phyloP scores from a whole-genome alignment of 148 eudicot species.

The Nyssa sinensis region DNA sequence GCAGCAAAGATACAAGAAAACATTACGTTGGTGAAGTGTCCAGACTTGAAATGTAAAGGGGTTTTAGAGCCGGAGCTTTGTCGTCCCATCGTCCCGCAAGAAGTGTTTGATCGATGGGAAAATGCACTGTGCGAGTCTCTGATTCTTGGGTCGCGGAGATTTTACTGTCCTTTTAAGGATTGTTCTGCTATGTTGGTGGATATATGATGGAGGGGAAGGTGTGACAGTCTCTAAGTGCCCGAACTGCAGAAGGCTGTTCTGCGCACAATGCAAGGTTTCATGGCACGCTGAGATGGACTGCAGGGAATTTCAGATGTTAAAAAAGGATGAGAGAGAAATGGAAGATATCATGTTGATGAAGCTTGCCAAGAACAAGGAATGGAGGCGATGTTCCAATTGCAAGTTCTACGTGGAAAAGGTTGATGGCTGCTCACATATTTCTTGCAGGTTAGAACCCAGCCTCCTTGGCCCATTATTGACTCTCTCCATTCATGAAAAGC shows the following conservation, averaged over 20 bases:
- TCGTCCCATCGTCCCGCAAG: slow-evolving; percentile 7
- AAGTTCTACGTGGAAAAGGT: slow-evolving; percentile 24
- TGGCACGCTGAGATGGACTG: slow-evolving; percentile 33
- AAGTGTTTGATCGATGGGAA: slow-evolving; percentile 27
- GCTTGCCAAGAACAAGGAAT: slow-evolving; percentile 23
- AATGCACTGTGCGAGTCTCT: slow-evolving; percentile 17
- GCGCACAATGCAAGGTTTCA: slow-evolving; percentile 30
- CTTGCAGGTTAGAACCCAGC: slow-evolving; percentile 36
- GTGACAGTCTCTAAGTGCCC: slow-evolving; percentile 29
- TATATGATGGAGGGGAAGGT: slow-evolving; percentile 12
- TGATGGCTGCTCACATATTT: slow-evolving; percentile 24
- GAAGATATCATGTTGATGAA: slow-evolving; percentile 16
- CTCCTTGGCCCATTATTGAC: too few relatives aligned
- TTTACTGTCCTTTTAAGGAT: slow-evolving; percentile 39
- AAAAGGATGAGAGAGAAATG: slow-evolving; percentile 9
- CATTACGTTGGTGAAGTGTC: slow-evolving; percentile 22
- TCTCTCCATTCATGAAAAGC: too few relatives aligned
- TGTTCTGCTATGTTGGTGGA: slow-evolving; percentile 31
- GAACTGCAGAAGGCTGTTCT: slow-evolving; percentile 29
- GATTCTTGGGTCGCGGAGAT: slow-evolving; percentile 8
- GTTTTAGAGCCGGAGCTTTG: slow-evolving; percentile 13
- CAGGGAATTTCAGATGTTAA: slow-evolving; percentile 13
- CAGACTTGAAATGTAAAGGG: slow-evolving; percentile 20
- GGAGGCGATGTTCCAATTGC: slow-evolving; percentile 33
- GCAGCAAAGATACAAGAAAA: slow-evolving; percentile 22